Percentiles rank a stretch among this genome's conserved stretches.
Evolutionary conservation across 208 protist genomes (phyloP).

Genomic region (Crithidia expoeki): DNA sequence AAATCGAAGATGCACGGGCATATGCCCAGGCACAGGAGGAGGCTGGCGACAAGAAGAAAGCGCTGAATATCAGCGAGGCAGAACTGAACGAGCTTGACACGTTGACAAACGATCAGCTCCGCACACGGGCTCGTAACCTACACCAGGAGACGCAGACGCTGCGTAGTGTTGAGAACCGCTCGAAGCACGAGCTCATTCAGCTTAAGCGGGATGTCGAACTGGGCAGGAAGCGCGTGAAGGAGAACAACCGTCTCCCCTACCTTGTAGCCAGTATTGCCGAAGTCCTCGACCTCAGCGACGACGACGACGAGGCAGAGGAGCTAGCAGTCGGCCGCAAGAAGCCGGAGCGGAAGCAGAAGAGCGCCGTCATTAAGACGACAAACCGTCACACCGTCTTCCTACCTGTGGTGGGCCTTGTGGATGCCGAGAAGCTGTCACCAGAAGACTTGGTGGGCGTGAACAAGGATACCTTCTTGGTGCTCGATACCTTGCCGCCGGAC

Average conservation of each 20-base stretch:
- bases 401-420: constrained; percentile 99
- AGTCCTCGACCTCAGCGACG: constrained; percentile 81
- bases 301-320: constrained; percentile 80
- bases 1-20: constrained; percentile 33
- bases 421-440: constrained; percentile 95
- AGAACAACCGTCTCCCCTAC: constrained; percentile 90
- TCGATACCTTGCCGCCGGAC: constrained; percentile 99
- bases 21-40: constrained; percentile 32
- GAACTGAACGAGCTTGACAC: constrained; percentile 75
- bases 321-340: constrained; percentile 70
- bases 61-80: constrained; percentile 50
- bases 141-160: constrained; percentile 78
- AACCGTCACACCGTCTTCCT: constrained; percentile 99
- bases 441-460: constrained; percentile 99
- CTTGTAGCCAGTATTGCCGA: constrained; percentile 88
- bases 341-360: constrained; percentile 91
- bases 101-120: constrained; percentile 80
- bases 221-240: constrained; percentile 69
- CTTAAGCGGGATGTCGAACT: constrained; percentile 71
- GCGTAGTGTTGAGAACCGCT: constrained; percentile 60
- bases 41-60: constrained; percentile 22
- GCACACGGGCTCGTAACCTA: constrained; percentile 48
- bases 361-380: constrained; percentile 99
- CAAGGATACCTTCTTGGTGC: constrained; percentile 99
- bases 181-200: constrained; percentile 51